phyloP scores from a whole-genome alignment of 2,329 filamentous ascomycete species.

The Colletotrichum sp. region DNA sequence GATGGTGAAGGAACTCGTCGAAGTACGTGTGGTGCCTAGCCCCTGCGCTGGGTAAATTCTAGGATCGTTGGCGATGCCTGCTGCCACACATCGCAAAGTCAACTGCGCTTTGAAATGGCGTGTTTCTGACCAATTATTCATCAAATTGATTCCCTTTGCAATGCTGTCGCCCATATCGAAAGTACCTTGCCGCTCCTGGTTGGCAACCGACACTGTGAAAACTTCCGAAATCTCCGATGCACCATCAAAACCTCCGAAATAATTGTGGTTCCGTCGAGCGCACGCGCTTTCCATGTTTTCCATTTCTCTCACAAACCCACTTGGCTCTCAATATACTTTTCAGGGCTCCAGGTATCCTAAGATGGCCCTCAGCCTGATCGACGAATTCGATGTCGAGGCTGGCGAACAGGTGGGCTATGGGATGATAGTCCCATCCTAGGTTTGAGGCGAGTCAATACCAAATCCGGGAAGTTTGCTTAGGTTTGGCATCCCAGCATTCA shows the following conservation, averaged over 20 bases:
- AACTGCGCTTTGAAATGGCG: neutral
- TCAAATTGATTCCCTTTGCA: neutral
- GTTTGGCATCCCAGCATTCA: neutral
- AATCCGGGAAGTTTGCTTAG: neutral
- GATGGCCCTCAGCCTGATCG: neutral
- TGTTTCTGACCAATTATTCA: neutral
- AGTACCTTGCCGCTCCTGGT: neutral
- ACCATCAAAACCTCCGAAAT: neutral
- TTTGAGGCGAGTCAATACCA: neutral
- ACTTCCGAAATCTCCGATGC: neutral
- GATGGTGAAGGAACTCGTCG: neutral
- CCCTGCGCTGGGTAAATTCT: neutral
- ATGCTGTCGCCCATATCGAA: neutral
- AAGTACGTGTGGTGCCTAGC: neutral
- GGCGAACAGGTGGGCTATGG: neutral
- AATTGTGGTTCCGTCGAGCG: neutral
- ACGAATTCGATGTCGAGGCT: neutral
- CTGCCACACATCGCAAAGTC: neutral
- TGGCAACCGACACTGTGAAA: neutral
- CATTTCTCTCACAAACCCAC: neutral
- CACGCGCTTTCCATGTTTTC: neutral
- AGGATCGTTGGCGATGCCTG: neutral
- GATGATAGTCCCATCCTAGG: neutral
- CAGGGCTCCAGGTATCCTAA: neutral
- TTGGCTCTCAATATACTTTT: neutral